Percentiles rank a stretch among this genome's conserved stretches.
Conservation (phyloP, 2,329 filamentous ascomycete genomes). For the Fusarium pseudoanthophilum region DNA sequence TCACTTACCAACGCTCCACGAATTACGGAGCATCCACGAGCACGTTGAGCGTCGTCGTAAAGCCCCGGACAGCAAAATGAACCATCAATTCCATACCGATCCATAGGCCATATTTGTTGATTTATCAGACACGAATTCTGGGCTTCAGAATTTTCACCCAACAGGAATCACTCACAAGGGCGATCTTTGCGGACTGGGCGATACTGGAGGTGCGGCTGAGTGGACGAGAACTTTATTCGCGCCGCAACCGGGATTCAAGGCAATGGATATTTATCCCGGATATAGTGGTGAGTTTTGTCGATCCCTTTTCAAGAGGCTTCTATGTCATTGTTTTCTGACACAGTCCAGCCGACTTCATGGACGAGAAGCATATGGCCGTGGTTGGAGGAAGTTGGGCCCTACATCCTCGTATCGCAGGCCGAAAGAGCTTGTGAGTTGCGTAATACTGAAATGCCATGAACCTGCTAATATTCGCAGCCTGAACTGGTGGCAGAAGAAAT, state of each 20-base stretch:
- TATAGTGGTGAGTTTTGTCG: slow-evolving; percentile 13
- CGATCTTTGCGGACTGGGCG: slow-evolving; percentile 17
- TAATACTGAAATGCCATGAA: fast-evolving
- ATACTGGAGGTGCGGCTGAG: slow-evolving; percentile 29
- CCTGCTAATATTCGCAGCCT: neutral
- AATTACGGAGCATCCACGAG: slow-evolving; percentile 27
- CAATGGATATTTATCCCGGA: slow-evolving; percentile 29
- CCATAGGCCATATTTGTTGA: slow-evolving; percentile 8
- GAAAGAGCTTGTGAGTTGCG: slow-evolving; percentile 29
- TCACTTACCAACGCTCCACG: slow-evolving; percentile 20
- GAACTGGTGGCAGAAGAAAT: slow-evolving; percentile 37
- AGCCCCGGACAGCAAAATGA: slow-evolving; percentile 1
- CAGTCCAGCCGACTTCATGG: slow-evolving; percentile 28
- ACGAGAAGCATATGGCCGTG: slow-evolving; percentile 16
- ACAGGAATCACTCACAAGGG: slow-evolving; percentile 6
- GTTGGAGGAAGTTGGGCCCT: slow-evolving; percentile 31
- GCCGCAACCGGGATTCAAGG: slow-evolving; percentile 23
- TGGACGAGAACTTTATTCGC: slow-evolving; percentile 15
- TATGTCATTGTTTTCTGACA: neutral
- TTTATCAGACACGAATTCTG: slow-evolving; percentile 7
- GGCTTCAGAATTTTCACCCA: slow-evolving; percentile 24
- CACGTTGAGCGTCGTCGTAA: neutral
- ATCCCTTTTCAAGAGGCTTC: fast-evolving
- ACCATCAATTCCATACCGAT: slow-evolving; percentile 7
- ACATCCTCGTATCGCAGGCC: slow-evolving; percentile 18